These are phyloP conservation scores for Exophiala mesophila DNA, from an alignment of 2,329 filamentous ascomycete species.

Conservation along the genomic window DNA sequence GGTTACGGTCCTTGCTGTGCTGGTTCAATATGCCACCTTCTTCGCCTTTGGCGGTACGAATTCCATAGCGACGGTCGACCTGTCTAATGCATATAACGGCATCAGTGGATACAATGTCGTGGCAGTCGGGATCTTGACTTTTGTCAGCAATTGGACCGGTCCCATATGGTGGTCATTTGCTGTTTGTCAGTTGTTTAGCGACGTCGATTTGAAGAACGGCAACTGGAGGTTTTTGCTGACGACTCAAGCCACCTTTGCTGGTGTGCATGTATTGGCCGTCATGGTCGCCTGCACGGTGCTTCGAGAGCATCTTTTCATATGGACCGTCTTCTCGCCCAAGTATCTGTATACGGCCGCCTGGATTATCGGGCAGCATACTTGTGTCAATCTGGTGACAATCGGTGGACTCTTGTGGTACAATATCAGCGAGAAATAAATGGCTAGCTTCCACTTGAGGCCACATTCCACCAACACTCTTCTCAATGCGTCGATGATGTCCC, in stretches of 20 bases:
- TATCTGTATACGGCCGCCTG: constrained; percentile 90
- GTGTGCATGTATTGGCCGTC: constrained; percentile 62
- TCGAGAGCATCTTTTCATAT: constrained; percentile 89
- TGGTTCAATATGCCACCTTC: constrained; percentile 78
- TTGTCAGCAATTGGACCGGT: constrained; percentile 85
- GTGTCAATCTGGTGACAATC: constrained; percentile 62
- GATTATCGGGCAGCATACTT: constrained; percentile 74
- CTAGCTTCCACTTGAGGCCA: no score
- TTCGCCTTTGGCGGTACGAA: constrained; percentile 90
- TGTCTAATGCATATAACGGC: constrained; percentile 94
- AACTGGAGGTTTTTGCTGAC: constrained; percentile 56
- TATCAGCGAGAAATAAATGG: constrained; percentile 1
- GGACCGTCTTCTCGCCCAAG: constrained; percentile 98
- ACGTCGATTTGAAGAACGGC: constrained; percentile 5
- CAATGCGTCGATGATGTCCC: no score
- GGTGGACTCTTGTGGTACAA: constrained; percentile 10
- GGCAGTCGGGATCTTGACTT: constrained; percentile 78
- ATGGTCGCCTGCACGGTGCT: constrained; percentile 85
- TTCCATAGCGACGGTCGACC: constrained; percentile 89
- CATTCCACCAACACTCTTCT: no score
- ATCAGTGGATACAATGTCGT: constrained; percentile 72
- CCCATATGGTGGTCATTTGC: constrained; percentile 80
- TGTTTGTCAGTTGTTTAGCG: constrained; percentile 33
- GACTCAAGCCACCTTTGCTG: constrained; percentile 52
- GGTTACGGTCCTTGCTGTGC: constrained; percentile 64